Base-by-base conservation (phyloP, 1,284 basidiomycete genomes). In the Anthracocystis setariae region DNA sequence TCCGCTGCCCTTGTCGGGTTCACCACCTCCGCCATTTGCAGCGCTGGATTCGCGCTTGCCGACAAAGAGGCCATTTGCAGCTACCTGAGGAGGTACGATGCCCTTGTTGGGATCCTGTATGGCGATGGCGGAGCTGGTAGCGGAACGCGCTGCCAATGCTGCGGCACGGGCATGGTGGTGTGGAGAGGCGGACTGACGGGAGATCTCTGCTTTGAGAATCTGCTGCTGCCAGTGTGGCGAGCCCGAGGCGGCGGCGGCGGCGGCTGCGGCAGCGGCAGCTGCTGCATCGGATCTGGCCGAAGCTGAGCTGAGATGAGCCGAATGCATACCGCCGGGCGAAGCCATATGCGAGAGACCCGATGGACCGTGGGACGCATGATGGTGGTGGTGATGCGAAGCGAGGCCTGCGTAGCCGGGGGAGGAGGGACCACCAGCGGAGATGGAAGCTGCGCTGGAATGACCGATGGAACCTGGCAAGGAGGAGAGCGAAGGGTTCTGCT, bases 151-250 rank as follows among this genome's bases (percentile, higher is more conserved):
- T 10, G 86, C 86, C 54, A 87, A 84, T 33, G 87, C 86, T 15
- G 87, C 86, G 20, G 87, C 86, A 23, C 87, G 81, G 15, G 87
- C 87, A 24, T 87, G 86, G 73, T 87, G 86, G 73, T 88, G 87
- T 0, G 87, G 86, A 15, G 86, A 84, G 8, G 84, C 83, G 2
- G 86, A 84, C 46, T 85, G 81, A 40, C 87, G 82, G n/a, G 86
- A 87, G 35, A 85, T 83, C 83, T 79, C 78, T 44, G 78, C 78
- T 43, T 80, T 78, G 49, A 78, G 37, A 18, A 82, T 63, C 70
- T 82, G 80, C 46, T 77, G 73, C 58, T 80, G 76, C 80, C 80
- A 82, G 53, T 82, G 78, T 13, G 75, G 66, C 8, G 74, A 73
- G 2, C 59, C 52, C 13, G 62, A 72, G 21, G 66, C 70, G 3